Conservation (phyloP, 805 yeast species). For the Candida railenensis region DNA sequence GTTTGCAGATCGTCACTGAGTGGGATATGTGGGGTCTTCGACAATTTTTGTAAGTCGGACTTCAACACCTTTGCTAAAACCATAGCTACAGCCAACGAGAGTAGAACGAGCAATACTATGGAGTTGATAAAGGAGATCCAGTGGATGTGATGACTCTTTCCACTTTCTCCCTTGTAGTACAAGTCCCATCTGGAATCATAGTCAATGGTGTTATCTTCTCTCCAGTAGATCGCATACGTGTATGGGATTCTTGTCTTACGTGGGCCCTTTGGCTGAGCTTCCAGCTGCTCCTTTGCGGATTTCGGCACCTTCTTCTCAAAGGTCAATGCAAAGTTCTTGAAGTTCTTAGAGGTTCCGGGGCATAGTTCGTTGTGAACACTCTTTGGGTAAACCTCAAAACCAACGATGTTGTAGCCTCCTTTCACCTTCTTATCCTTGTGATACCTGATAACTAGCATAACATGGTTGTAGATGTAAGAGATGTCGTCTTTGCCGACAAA, state of each 20-base stretch:
- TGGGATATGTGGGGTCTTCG: slow-evolving; percentile 12
- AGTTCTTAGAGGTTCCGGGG: slow-evolving; percentile 70
- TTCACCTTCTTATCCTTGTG: slow-evolving; percentile 45
- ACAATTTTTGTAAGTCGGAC: slow-evolving; percentile 41
- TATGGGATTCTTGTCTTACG: slow-evolving; percentile 54
- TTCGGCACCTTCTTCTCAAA: background rate
- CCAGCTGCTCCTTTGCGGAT: slow-evolving; percentile 21
- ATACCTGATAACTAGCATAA: slow-evolving; percentile 75
- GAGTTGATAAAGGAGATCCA: slow-evolving; percentile 80
- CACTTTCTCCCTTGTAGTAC: slow-evolving; percentile 57
- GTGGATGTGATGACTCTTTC: slow-evolving; percentile 54
- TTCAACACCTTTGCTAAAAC: slow-evolving; percentile 57
- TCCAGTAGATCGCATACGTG: slow-evolving; percentile 86
- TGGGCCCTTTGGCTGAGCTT: slow-evolving; percentile 15
- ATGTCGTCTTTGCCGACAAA: slow-evolving; percentile 55
- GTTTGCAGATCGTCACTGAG: slow-evolving; percentile 6
- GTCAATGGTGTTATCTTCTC: slow-evolving; percentile 68
- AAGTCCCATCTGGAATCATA: slow-evolving; percentile 74
- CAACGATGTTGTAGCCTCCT: slow-evolving; percentile 62
- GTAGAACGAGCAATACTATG: slow-evolving; percentile 57
- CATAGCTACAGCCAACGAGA: slow-evolving; percentile 64
- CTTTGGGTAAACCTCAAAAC: slow-evolving; percentile 86
- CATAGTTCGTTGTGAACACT: slow-evolving; percentile 68
- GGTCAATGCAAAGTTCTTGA: slow-evolving; percentile 47
- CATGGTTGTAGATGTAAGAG: slow-evolving; percentile 72